Percentiles rank a stretch among this genome's conserved stretches.
phyloP scores from a whole-genome alignment of 257 asterid genomes.

The Penstemon barbatus region DNA sequence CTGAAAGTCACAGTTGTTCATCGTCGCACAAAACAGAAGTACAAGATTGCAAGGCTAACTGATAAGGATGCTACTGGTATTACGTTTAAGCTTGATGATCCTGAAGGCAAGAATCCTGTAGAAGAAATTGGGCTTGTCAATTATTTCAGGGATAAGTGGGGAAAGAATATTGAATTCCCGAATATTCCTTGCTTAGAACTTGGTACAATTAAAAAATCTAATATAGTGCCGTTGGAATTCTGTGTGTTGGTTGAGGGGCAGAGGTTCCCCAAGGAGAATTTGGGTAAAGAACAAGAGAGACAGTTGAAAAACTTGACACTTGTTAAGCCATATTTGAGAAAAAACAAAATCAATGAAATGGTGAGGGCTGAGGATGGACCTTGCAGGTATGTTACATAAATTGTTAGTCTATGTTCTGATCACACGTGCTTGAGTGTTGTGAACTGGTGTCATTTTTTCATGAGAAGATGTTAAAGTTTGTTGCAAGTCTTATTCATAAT shows the following conservation, averaged over 20 bases:
- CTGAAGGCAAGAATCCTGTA: slow-evolving; percentile 35
- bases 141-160: slow-evolving; percentile 58
- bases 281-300: slow-evolving; percentile 36
- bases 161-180: slow-evolving; percentile 31
- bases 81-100: slow-evolving; percentile 39
- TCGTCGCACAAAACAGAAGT: slow-evolving; percentile 56
- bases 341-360: slow-evolving; percentile 42
- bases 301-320: slow-evolving; percentile 49
- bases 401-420: background rate
- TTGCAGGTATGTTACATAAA: slow-evolving; percentile 50
- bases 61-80: slow-evolving; percentile 21
- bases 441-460: background rate
- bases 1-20: slow-evolving; percentile 66
- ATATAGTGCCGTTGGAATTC: slow-evolving; percentile 59
- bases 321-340: slow-evolving; percentile 46
- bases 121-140: slow-evolving; percentile 28
- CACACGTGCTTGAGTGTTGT: too few relatives aligned
- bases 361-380: slow-evolving; percentile 64
- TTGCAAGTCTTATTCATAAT: background rate
- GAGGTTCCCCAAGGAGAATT: slow-evolving; percentile 50
- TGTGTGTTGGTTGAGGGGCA: slow-evolving; percentile 76
- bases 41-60: slow-evolving; percentile 40
- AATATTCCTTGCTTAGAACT: slow-evolving; percentile 62
- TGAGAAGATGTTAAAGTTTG: background rate
- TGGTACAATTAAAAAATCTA: slow-evolving; percentile 37